phyloP scores from a whole-genome alignment of 2,329 filamentous ascomycete genomes.

The Colletotrichum sp. region DNA sequence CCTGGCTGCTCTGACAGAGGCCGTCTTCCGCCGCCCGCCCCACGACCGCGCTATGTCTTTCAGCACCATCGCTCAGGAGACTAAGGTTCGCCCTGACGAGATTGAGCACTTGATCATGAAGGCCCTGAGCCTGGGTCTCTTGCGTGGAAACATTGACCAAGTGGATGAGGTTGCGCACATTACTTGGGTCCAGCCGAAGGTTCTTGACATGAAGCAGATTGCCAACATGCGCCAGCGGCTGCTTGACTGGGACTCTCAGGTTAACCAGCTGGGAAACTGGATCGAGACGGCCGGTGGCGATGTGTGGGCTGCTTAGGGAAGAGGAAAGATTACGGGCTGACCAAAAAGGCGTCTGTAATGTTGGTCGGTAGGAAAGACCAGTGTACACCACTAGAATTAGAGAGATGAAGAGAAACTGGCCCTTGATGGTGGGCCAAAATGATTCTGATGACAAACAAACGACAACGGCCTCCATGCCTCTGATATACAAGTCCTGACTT shows the following conservation, averaged over 20 bases:
- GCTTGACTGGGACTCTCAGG: constrained; percentile 93
- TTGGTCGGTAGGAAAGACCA: neutral
- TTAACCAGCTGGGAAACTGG: constrained; percentile 96
- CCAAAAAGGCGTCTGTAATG: neutral
- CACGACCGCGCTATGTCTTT: constrained; percentile 97
- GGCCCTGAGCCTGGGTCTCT: constrained; percentile 89
- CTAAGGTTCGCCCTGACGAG: constrained; percentile 87
- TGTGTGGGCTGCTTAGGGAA: constrained; percentile 82
- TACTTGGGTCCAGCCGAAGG: constrained; percentile 99
- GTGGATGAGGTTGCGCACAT: constrained; percentile 93
- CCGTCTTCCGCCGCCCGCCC: constrained; percentile 92
- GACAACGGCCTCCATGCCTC: neutral
- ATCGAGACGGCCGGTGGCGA: constrained; percentile 94
- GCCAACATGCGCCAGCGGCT: constrained; percentile 87
- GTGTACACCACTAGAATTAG: constrained; percentile 21
- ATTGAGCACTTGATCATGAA: constrained; percentile 99
- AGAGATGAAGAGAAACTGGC: neutral
- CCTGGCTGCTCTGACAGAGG: constrained; percentile 92
- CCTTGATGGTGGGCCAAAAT: neutral
- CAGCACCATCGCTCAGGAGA: constrained; percentile 85
- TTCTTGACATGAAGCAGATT: constrained; percentile 94
- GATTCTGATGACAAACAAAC: constrained; percentile 12
- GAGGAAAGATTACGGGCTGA: neutral
- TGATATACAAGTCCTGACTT: neutral
- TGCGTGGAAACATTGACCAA: constrained; percentile 94